Percentiles rank a stretch among this genome's conserved stretches.
These are phyloP conservation scores for Mimosa pudica DNA, from an alignment of 306 rosid genomes.

Conservation along the genomic window DNA sequence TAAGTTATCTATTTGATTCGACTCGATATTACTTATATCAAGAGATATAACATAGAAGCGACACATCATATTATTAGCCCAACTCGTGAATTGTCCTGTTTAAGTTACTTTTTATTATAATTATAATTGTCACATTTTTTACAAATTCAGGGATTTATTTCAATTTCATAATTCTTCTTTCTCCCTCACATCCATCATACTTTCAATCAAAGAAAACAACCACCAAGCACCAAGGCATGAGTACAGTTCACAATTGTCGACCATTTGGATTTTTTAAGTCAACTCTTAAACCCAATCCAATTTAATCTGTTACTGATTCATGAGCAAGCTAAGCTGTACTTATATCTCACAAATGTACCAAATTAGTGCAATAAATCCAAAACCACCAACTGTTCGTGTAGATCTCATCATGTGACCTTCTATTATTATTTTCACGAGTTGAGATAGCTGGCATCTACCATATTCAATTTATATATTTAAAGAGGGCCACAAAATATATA, in stretches of 20 bases:
- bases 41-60: too few species aligned
- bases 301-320: too few species aligned
- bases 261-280: neutral
- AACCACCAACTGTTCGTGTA: neutral
- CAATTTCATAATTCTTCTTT: too few species aligned
- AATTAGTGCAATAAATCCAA: neutral
- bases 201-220: neutral
- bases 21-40: too few species aligned
- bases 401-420: neutral
- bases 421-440: slow-evolving; percentile 1
- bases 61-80: too few species aligned
- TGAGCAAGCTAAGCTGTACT: too few species aligned
- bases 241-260: neutral
- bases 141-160: too few species aligned
- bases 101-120: too few species aligned
- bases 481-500: neutral
- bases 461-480: neutral
- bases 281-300: neutral
- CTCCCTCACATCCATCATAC: neutral
- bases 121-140: too few species aligned
- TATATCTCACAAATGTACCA: too few species aligned
- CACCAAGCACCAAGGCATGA: neutral
- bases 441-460: neutral
- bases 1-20: too few species aligned
- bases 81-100: too few species aligned